Base-by-base conservation (phyloP, 352 stramenopile species). In the Globisporangium alternatum region DNA sequence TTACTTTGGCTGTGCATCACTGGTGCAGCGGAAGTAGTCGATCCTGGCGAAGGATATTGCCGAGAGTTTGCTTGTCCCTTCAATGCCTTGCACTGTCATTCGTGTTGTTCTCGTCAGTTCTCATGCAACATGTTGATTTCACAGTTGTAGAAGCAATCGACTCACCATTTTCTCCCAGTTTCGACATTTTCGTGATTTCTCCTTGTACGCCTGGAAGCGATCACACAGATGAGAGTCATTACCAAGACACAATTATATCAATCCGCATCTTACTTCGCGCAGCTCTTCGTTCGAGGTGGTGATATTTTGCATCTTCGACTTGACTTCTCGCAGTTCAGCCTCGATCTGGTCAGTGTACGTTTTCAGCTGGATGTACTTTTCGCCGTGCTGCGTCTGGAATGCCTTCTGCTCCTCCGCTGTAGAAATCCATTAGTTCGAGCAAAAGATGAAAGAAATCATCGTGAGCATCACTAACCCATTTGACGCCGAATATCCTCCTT, bases 351-450 rank as follows among this genome's bases (percentile, higher is more conserved):
- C 84, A 3, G 86, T 89, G 70, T 95, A 93, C 22, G 71, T 81
- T 62, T 95, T 95, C n/a, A 95, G 62, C 51, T 95, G 86, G 52
- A 95, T 90, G 41, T 95, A 93, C 58, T 91, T 90, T 58, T 95
- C 83, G 19, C 86, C 86, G 60, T 93, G 84, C 37, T 95, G 86
- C 47, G 75, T 67, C 65, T 95, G 81, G 63, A 88, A 95, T 1
- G 71, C 58, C 53, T 92, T 93, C 49, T 95, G 84, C 55, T 95
- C 86, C 44, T 95, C 84, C 17, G 74, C 86, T 95, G 47, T 4
- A 51, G 17, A 45, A 45, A 45, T 13, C 22, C 39, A 33, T 56
- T 25, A 56, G 28, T 25, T 39, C 33, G n/a, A 17, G 19, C 9
- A 28, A 10, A 25, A 22, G 15, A 2, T 5, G 21, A 19, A 63